phyloP scores from a whole-genome alignment of 2,329 filamentous ascomycete genomes.

The Trichoderma sp. region DNA sequence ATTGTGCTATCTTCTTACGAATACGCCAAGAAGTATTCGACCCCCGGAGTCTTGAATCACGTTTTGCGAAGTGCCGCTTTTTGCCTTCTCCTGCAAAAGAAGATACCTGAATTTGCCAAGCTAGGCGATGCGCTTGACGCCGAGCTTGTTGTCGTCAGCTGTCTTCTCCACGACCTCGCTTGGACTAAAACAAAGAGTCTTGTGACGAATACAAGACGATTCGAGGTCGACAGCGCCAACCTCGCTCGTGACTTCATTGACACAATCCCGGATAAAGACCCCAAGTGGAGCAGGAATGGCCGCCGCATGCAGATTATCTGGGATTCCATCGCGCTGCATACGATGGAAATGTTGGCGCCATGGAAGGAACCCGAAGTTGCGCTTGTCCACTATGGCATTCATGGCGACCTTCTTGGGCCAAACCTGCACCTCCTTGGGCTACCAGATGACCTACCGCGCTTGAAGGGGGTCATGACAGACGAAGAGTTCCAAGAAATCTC shows the following conservation, averaged over 20 bases:
- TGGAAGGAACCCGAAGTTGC: background rate
- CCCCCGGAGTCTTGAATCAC: background rate
- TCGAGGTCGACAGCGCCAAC: slow-evolving; percentile 4
- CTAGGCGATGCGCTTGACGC: background rate
- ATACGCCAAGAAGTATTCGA: background rate
- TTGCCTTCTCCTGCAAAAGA: slow-evolving; percentile 5
- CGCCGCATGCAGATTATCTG: slow-evolving; percentile 1
- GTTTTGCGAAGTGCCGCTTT: background rate
- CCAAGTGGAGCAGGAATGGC: background rate
- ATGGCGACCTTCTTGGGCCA: background rate
- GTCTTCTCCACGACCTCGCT: slow-evolving; percentile 2
- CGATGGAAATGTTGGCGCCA: background rate
- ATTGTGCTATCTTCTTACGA: background rate
- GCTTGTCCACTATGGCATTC: background rate
- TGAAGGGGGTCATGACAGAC: background rate
- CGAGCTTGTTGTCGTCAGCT: background rate
- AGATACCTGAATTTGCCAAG: slow-evolving; percentile 2
- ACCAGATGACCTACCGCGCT: background rate
- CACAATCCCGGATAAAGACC: background rate
- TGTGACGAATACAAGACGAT: background rate
- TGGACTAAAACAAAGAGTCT: background rate
- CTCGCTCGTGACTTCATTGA: slow-evolving; percentile 3
- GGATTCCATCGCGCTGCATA: background rate
- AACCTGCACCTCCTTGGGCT: background rate
- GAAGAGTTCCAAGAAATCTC: background rate